Evolutionary conservation across 2,329 filamentous ascomycete genomes (phyloP).

Genomic region (Monilinia aucupariae): DNA sequence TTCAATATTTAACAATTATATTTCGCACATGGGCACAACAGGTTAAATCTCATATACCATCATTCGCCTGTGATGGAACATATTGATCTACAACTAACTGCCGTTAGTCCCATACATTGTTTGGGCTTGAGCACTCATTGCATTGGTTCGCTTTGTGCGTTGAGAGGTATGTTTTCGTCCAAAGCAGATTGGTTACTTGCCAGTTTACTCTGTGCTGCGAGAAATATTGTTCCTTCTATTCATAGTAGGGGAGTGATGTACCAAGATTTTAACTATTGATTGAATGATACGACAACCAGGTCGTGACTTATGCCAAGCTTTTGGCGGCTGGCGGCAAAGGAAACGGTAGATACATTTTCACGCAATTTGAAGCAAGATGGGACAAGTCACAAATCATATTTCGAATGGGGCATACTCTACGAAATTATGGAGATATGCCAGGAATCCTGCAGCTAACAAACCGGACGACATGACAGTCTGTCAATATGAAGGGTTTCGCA

Average conservation of each 20-base stretch:
- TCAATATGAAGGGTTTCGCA: neutral
- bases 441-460: neutral
- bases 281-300: neutral
- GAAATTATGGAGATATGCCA: constrained; percentile 1
- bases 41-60: neutral
- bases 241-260: neutral
- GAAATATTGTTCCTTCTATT: neutral
- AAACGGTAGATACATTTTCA: neutral
- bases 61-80: neutral
- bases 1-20: neutral
- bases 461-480: neutral
- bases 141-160: too few relatives aligned
- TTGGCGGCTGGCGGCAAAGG: neutral
- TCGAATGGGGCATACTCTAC: neutral
- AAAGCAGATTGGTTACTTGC: too few relatives aligned
- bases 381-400: neutral
- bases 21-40: neutral
- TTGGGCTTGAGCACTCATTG: too few relatives aligned
- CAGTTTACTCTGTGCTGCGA: neutral
- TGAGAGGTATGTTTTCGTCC: too few relatives aligned
- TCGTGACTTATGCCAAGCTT: neutral
- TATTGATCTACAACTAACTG: neutral
- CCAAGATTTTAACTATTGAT: neutral
- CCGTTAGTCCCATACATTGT: too few relatives aligned
- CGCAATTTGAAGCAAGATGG: neutral